Base-by-base conservation (phyloP, 2,329 filamentous ascomycete species). In the Saccharata proteae region DNA sequence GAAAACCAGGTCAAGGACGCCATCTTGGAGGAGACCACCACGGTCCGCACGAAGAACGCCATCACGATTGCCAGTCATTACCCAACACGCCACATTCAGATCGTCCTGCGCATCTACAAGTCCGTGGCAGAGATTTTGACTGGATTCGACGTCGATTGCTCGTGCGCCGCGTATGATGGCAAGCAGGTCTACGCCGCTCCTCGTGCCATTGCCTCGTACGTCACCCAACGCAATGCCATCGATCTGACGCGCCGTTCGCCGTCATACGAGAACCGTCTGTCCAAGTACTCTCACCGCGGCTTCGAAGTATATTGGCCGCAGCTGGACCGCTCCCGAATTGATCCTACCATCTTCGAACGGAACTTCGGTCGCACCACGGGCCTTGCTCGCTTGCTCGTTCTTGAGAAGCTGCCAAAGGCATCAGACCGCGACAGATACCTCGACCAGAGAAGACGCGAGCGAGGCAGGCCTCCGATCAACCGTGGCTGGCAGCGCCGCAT, bases 91-190 rank as follows among this genome's bases (percentile, higher is more conserved):
- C 83, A 92, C 49, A 69, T 92, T 3, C 81, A 88, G 64, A 84
- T 93, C 43, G 83, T 93, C 14, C 65, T 92, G 17, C 77, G 83
- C 20, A 74, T 90, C 21, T 92, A 93, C 61, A 82, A 83, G 46
- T 85, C 77, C 1, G 59, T 92, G 26, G 78, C 80, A 1, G 81
- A 92, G 51, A 86, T 93, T 20, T 65, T 93, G 15, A 84, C 83
- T 3, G 84, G 84, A 0, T 93, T 93, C 43, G 84, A 92, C 44
- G 83, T 93, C 29, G 83, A 90, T 49, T 85, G 79, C 49, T 79
- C 81, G 1, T 82, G 82, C 38, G 79, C 75, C 15, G 82, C 81
- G 3, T 93, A 80, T 43, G 74, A 90, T 50, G 84, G 84, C 20
- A 68, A 69, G 13, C 79, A 90, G 46, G 82, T 93, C 12, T 92